These are phyloP conservation scores for Abelmoschus esculentus DNA, from an alignment of 345 rosid species.

Conservation along the genomic window DNA sequence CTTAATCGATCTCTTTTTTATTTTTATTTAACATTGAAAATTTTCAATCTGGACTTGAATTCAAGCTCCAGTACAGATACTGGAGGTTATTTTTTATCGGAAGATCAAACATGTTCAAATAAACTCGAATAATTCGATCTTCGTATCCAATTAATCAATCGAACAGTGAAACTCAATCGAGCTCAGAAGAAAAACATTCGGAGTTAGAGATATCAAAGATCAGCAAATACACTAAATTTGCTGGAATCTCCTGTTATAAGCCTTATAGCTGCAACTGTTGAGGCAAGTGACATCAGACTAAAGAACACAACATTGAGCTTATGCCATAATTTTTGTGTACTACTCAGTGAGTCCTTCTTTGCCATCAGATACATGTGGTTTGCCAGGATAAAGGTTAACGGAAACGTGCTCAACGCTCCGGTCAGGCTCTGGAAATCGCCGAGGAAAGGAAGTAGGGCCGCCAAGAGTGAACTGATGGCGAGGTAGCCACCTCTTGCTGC, in stretches of 20 bases:
- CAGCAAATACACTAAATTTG: neutral
- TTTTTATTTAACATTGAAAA: no score
- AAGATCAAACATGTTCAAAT: neutral
- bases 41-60: no score
- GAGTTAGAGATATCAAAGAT: neutral
- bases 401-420: neutral
- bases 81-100: no score
- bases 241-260: neutral
- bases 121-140: neutral
- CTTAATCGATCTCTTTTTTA: no score
- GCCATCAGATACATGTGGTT: neutral
- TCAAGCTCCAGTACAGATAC: no score
- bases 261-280: neutral
- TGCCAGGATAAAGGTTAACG: neutral
- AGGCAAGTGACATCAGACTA: neutral
- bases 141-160: neutral
- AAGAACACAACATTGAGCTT: neutral
- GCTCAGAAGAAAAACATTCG: neutral
- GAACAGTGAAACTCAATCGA: neutral
- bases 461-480: neutral
- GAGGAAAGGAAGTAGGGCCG: neutral
- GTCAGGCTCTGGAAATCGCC: neutral
- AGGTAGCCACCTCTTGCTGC: neutral
- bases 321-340: neutral
- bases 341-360: neutral